These are phyloP conservation scores for Sphagnurus paluster DNA, from an alignment of 1,284 basidiomycete genomes.

Conservation along the genomic window DNA sequence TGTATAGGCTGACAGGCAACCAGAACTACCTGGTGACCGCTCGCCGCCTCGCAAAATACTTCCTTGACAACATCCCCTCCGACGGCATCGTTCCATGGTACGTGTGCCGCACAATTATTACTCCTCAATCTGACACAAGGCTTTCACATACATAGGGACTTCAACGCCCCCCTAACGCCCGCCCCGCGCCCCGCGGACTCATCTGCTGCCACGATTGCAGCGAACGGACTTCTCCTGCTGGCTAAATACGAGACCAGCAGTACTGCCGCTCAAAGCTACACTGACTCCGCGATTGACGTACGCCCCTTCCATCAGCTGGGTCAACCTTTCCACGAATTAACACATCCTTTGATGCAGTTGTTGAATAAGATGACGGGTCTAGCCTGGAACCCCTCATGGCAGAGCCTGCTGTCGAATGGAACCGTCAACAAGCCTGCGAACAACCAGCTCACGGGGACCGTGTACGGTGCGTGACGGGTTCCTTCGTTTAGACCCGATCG, in stretches of 20 bases:
- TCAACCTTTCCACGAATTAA: too few species aligned
- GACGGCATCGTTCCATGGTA: constrained; percentile 68
- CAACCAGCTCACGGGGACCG: constrained; percentile 14
- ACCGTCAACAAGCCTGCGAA: constrained; percentile 20
- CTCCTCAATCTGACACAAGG: too few species aligned
- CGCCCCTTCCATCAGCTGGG: too few species aligned
- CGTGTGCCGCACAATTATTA: constrained; percentile 12
- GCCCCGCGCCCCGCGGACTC: constrained; percentile 60
- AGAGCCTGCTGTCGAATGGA: constrained; percentile 21
- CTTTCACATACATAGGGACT: too few species aligned
- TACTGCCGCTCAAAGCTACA: constrained; percentile 44
- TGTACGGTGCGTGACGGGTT: constrained; percentile 16
- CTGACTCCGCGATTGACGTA: constrained; percentile 48
- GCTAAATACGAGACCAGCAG: constrained; percentile 47
- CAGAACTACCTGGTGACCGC: constrained; percentile 57
- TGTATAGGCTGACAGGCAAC: constrained; percentile 57
- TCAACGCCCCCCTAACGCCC: constrained; percentile 57
- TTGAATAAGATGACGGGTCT: constrained; percentile 37
- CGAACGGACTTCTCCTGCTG: constrained; percentile 57
- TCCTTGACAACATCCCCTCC: constrained; percentile 53
- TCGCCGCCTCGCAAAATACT: constrained; percentile 56
- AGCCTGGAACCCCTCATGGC: constrained; percentile 19
- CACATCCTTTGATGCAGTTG: too few species aligned
- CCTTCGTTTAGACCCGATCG: background rate
- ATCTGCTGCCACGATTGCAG: constrained; percentile 63